A percentile compares a stretch with the other conserved stretches of the same genome.
These are phyloP conservation scores for Penicillium riverlandense DNA, from an alignment of 495 filamentous ascomycete genomes.

Conservation along the genomic window DNA sequence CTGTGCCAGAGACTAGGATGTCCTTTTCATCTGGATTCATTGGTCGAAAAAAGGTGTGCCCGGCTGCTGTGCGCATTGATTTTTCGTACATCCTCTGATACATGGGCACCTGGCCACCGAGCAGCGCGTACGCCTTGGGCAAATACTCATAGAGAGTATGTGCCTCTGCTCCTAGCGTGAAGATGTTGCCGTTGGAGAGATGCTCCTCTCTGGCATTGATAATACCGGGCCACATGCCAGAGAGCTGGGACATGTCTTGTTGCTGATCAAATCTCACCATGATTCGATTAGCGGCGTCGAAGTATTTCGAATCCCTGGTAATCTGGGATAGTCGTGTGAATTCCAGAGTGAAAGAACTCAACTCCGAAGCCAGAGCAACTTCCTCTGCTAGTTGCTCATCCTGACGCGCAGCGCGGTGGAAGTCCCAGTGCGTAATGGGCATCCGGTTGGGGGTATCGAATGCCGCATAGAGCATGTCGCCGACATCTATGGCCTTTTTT, in stretches of 20 bases:
- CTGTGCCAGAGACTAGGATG: conserved; percentile 32
- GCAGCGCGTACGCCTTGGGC: conserved; percentile 25
- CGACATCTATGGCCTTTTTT: conserved; percentile 25
- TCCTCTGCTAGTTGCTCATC: conserved; percentile 18
- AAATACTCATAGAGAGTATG: conserved; percentile 30
- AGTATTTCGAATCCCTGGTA: conserved; percentile 74
- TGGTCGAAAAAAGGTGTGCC: conserved; percentile 39
- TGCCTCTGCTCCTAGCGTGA: conserved; percentile 21
- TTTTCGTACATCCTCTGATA: conserved; percentile 38
- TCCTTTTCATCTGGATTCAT: conserved; percentile 29
- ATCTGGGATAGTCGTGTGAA: conserved; percentile 86
- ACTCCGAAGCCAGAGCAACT: conserved; percentile 54
- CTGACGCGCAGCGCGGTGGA: conserved; percentile 11
- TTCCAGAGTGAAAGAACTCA: conserved; percentile 76
- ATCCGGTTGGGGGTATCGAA: conserved; percentile 34
- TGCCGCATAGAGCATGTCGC: conserved; percentile 29
- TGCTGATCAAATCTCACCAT: conserved; percentile 64
- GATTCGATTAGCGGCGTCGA: conserved; percentile 79
- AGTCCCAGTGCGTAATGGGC: conserved; percentile 28
- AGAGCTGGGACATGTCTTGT: conserved; percentile 50
- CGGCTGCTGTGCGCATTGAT: conserved; percentile 21
- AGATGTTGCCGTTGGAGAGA: conserved; percentile 7
- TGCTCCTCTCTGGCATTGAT: conserved; percentile 15
- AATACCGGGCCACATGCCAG: conserved; percentile 26
- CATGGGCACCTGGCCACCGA: conserved; percentile 22